Conservation (phyloP, 2,329 filamentous ascomycete genomes). For the Lecanoromycetidae sp. region DNA sequence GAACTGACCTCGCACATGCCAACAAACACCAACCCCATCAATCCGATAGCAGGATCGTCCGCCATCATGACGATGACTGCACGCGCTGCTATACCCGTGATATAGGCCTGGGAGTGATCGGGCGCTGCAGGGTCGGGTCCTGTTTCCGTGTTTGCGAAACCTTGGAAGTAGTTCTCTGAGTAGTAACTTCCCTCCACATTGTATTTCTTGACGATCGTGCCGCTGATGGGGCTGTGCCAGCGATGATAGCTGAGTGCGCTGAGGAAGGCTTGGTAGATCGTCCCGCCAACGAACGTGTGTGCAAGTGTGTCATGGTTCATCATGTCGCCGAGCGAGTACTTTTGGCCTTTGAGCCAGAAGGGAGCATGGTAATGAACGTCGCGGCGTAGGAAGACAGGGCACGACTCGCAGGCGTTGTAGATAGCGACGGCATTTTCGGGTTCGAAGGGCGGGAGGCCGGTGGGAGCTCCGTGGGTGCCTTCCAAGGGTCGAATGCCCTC, state of each 20-base stretch:
- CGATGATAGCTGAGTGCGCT: constrained; percentile 57
- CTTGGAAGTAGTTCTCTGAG: constrained; percentile 46
- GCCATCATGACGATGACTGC: constrained; percentile 60
- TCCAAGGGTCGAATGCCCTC: constrained; percentile 47
- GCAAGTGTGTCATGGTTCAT: constrained; percentile 44
- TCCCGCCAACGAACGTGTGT: constrained; percentile 47
- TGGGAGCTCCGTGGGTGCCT: constrained; percentile 39
- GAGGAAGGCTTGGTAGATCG: constrained; percentile 59
- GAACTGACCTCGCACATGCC: constrained; percentile 69
- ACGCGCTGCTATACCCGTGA: constrained; percentile 55
- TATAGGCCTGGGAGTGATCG: constrained; percentile 48
- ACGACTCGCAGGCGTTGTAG: constrained; percentile 54
- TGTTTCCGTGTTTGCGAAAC: constrained; percentile 27
- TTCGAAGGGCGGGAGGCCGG: constrained; percentile 47
- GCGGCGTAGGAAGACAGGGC: constrained; percentile 39
- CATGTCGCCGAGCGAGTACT: constrained; percentile 55
- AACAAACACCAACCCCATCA: constrained; percentile 58
- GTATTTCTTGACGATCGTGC: constrained; percentile 46
- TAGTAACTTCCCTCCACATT: constrained; percentile 56
- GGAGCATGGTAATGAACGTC: constrained; percentile 44
- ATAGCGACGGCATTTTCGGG: constrained; percentile 43
- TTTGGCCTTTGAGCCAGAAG: constrained; percentile 60
- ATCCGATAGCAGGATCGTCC: constrained; percentile 52
- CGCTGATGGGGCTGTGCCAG: constrained; percentile 58
- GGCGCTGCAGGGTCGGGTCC: constrained; percentile 21